Conservation (phyloP, 352 stramenopile species). For the Phytophthora cactorum region DNA sequence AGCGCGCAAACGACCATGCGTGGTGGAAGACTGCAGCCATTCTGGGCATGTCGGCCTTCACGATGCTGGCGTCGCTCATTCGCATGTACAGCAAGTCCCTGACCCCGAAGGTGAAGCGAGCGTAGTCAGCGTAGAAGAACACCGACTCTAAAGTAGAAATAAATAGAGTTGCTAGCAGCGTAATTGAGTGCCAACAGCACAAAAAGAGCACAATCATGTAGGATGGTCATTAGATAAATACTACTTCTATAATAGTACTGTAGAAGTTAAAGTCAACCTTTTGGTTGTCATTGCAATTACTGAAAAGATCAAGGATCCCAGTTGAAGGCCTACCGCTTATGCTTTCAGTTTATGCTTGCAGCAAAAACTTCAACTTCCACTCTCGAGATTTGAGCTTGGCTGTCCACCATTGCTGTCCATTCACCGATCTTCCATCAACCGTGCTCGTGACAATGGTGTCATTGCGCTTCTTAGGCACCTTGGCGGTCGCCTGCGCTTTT, state of each 20-base stretch:
- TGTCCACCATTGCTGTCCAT: conserved; percentile 3
- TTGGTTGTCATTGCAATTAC: conserved; percentile 13
- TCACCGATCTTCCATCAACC: conserved; percentile 11
- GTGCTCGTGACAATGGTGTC: conserved; percentile 9
- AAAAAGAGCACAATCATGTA: no score
- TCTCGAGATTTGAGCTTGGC: conserved; percentile 5
- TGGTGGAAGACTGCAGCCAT: conserved; percentile 65
- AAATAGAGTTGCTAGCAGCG: neutral
- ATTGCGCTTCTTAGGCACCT: conserved; percentile 1
- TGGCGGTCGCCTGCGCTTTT: neutral
- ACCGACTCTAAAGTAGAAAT: neutral
- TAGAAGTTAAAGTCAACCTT: neutral
- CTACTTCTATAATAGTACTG: no score
- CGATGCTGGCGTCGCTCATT: conserved; percentile 63
- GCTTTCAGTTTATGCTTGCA: conserved; percentile 15
- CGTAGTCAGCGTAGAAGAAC: conserved; percentile 26
- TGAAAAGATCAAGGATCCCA: conserved; percentile 10
- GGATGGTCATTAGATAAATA: no score
- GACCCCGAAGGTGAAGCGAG: conserved; percentile 67
- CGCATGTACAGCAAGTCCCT: conserved; percentile 74
- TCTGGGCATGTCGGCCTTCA: conserved; percentile 60
- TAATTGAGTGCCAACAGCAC: neutral
- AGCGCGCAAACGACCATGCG: conserved; percentile 43
- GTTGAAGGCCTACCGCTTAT: conserved; percentile 17
- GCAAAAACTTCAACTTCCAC: conserved; percentile 23